A percentile compares a stretch with the other conserved stretches of the same genome.
Conservation (phyloP, 805 yeast genomes). For the Candida sphagnicola region DNA sequence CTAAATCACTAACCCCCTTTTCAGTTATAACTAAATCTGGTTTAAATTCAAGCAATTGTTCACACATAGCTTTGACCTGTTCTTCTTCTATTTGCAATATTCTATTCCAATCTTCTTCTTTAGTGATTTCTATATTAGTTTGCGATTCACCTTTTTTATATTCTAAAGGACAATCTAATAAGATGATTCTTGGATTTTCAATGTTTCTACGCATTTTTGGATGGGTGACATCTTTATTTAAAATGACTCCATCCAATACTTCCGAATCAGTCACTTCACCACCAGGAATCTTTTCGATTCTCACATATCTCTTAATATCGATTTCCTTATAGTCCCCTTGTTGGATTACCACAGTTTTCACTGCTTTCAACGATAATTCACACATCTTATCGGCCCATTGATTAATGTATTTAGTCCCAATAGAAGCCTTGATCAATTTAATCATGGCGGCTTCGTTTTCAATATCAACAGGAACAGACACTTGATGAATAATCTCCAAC, state of each 20-base stretch:
- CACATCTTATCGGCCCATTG: slow-evolving; percentile 94
- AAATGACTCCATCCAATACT: slow-evolving; percentile 86
- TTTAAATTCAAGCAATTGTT: slow-evolving; percentile 73
- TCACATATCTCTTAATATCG: slow-evolving; percentile 87
- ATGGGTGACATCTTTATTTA: slow-evolving; percentile 97
- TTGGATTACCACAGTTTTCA: slow-evolving; percentile 70
- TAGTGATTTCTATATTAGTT: slow-evolving; percentile 94
- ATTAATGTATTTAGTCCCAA: slow-evolving; percentile 92
- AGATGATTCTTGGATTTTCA: slow-evolving; percentile 82
- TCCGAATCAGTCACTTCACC: slow-evolving; percentile 90
- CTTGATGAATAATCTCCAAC: slow-evolving; percentile 75
- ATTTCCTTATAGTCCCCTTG: slow-evolving; percentile 69
- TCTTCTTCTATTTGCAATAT: slow-evolving; percentile 96
- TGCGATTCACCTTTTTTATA: slow-evolving; percentile 99
- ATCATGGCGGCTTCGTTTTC: slow-evolving; percentile 84
- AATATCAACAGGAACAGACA: slow-evolving; percentile 79
- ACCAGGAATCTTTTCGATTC: slow-evolving; percentile 96
- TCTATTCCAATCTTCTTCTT: slow-evolving; percentile 95
- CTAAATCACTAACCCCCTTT: slow-evolving; percentile 96
- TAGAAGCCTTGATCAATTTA: slow-evolving; percentile 80
- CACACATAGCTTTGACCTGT: slow-evolving; percentile 86
- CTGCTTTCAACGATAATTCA: slow-evolving; percentile 79
- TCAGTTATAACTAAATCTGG: slow-evolving; percentile 96
- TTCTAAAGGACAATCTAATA: slow-evolving; percentile 95
- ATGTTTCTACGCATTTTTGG: slow-evolving; percentile 94